These are phyloP conservation scores for Boletus subparvulus DNA, from an alignment of 768 basidiomycete species.

Conservation along the genomic window DNA sequence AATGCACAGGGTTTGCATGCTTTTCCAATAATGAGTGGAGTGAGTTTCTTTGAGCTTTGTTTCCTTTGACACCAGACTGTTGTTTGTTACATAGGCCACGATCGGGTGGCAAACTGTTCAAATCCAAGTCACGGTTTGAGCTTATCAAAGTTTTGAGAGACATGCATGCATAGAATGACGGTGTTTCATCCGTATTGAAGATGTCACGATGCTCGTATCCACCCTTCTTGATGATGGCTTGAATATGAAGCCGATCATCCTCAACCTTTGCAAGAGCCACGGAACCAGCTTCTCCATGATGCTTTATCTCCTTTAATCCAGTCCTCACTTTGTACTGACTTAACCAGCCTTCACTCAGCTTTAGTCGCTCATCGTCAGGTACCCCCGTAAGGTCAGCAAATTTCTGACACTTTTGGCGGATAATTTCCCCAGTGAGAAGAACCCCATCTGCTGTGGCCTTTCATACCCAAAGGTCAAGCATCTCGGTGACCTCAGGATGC, in stretches of 20 bases:
- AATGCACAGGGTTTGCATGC: background rate
- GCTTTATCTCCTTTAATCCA: background rate
- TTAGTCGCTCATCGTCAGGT: constrained; percentile 33
- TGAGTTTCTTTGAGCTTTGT: too few species aligned
- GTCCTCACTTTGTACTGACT: background rate
- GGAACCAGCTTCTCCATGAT: background rate
- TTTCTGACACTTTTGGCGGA: background rate
- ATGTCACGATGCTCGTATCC: constrained; percentile 30
- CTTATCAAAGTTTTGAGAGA: background rate
- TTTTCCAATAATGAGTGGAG: constrained; percentile 35
- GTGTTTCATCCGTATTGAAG: constrained; percentile 40
- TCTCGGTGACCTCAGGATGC: too few species aligned
- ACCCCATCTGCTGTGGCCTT: too few species aligned
- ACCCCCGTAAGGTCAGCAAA: constrained; percentile 23
- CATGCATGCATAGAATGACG: constrained; percentile 35
- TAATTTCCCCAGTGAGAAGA: too few species aligned
- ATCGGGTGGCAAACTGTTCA: constrained; percentile 5
- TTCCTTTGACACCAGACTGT: background rate
- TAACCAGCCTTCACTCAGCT: constrained; percentile 35
- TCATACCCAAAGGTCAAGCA: too few species aligned
- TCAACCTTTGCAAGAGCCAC: constrained; percentile 19
- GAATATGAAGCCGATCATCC: constrained; percentile 23
- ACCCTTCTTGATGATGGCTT: constrained; percentile 28
- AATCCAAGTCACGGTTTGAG: background rate
- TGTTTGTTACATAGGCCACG: background rate